Percentiles rank a stretch among this genome's conserved stretches.
Conservation (phyloP, 306 rosid species). For the Dryas octopetala region DNA sequence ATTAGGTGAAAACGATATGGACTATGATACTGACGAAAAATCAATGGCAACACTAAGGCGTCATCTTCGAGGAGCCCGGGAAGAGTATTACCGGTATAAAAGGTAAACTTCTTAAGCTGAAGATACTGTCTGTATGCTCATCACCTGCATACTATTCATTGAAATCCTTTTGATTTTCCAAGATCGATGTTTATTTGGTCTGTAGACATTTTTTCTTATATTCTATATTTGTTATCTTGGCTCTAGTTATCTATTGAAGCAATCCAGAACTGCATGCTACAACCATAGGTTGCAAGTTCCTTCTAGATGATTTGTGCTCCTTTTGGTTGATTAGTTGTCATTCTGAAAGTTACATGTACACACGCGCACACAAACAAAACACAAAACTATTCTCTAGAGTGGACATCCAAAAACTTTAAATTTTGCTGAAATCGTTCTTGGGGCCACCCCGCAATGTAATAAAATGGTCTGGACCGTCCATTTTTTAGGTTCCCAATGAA, state of each 20-base stretch:
- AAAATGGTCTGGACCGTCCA: too few species aligned
- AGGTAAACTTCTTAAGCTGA: constrained; percentile 50
- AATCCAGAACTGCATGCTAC: not conserved
- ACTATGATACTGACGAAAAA: constrained; percentile 95
- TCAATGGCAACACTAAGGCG: constrained; percentile 97
- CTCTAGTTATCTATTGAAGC: not conserved
- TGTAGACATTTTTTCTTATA: not conserved
- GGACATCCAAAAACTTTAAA: too few species aligned
- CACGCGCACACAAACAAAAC: too few species aligned
- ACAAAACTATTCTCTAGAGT: too few species aligned
- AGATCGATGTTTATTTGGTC: not conserved
- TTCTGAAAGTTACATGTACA: too few species aligned
- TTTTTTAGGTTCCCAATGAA: too few species aligned
- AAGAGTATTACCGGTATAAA: constrained; percentile 88
- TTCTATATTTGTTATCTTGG: not conserved
- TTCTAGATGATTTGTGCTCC: not conserved
- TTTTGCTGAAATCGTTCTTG: too few species aligned
- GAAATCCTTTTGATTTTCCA: constrained; percentile 8
- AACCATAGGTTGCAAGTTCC: not conserved
- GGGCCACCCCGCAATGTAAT: too few species aligned
- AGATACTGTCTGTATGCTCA: not conserved
- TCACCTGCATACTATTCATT: not conserved
- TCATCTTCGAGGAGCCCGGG: constrained; percentile 89
- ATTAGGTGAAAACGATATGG: constrained; percentile 90
- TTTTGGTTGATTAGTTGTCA: not conserved